Evolutionary conservation across 176 grass and related monocot genomes (phyloP), one percentile per base, ranked within the genome.

Genomic region (Musa beccarii): DNA sequence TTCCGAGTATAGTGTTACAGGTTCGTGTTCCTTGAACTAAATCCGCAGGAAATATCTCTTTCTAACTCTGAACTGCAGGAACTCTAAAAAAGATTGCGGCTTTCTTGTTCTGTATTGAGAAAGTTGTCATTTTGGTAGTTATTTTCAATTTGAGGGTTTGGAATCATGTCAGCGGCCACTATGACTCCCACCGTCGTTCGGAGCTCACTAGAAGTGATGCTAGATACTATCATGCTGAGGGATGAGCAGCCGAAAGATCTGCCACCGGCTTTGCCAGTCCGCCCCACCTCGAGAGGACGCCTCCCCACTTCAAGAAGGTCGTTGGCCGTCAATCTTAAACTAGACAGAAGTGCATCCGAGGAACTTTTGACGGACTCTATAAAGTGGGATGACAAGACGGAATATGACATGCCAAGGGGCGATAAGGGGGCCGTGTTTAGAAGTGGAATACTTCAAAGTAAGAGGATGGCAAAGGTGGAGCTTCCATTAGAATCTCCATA

Each of bases 181-280:
- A 86, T 87, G 86, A 82, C 75, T 11, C 80, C 86, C 49, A 80
- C 64, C 11, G 75, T 66, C 10, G 74, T 25, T 56, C 76, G 74
- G 80, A 98, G 95, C 82, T 98, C 95, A 50, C 86, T 98, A 8
- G 95, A 98, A 77, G 78, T 91, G 19, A 87, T 98, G 95, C 88
- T 98, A 12, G 90, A 98, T 77, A 77, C 82, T 8, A 79, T 98
- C 53, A 85, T 80, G 78, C 79, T 91, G 75, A 85, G 88, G 2
- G 90, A 89, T 57, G 90, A 98, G 51, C 90, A 87, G 76, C 82
- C 86, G 43, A 91, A 84, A 80, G 95, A 98, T 78, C 71, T 76
- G 0, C 88, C 90, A 70, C 95, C 95, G 22, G 84, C 90, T 80
- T 89, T 98, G 76, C 95, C 95, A 17, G 77, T 89, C 72, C 86